Evolutionary conservation across 805 yeast genomes (phyloP).

Genomic region (Debaryomyces prosopidis): DNA sequence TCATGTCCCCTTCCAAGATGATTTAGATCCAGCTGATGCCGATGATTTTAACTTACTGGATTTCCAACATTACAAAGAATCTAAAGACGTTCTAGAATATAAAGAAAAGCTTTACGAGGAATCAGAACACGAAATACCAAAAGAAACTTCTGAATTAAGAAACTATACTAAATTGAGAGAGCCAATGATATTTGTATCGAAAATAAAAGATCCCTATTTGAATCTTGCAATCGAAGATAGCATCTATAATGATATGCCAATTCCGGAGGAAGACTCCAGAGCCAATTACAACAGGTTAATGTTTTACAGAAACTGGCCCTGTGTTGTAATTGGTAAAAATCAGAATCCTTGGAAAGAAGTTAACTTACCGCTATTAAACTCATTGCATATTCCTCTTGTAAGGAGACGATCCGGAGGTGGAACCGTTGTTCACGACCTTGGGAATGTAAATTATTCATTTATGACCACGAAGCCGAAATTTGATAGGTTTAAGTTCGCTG

Average conservation of each 20-base stretch:
- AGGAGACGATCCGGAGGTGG: conserved; percentile 95
- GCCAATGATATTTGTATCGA: conserved; percentile 62
- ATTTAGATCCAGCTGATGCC: conserved; percentile 29
- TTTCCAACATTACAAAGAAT: conserved; percentile 38
- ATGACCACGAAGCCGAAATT: conserved; percentile 70
- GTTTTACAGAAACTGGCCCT: conserved; percentile 74
- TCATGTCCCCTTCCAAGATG: conserved; percentile 41
- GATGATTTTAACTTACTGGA: conserved; percentile 40
- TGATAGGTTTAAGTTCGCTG: conserved; percentile 55
- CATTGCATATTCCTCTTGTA: conserved; percentile 60
- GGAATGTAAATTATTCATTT: conserved; percentile 84
- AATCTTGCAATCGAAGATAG: conserved; percentile 84
- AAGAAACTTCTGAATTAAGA: neutral
- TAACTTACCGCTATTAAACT: conserved; percentile 55
- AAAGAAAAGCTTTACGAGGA: neutral
- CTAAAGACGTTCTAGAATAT: conserved; percentile 20
- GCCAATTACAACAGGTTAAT: conserved; percentile 53
- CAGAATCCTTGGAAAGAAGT: conserved; percentile 94
- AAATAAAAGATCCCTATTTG: conserved; percentile 61
- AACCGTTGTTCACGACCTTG: conserved; percentile 90
- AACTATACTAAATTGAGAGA: conserved; percentile 10
- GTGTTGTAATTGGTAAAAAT: conserved; percentile 94
- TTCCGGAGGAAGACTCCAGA: conserved; percentile 14
- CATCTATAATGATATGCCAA: conserved; percentile 66
- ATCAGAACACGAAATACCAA: neutral